Evolutionary conservation across 2,329 filamentous ascomycete species (phyloP).

Genomic region (Hymenoscyphus fraxineus): DNA sequence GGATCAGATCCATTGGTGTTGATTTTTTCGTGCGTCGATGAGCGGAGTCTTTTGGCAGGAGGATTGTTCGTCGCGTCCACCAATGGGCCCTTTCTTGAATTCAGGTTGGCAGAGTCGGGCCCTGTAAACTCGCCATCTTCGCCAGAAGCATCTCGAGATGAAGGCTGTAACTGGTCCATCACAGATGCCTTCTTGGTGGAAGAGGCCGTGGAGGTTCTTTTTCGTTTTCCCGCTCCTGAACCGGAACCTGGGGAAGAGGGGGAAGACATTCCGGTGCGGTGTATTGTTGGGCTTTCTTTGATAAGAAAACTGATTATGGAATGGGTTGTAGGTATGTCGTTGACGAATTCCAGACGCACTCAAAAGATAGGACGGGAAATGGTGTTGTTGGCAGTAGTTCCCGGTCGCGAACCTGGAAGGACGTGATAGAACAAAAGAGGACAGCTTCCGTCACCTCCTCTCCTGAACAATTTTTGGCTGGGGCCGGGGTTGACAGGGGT

Average conservation of each 20-base stretch:
- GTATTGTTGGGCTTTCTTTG: background rate
- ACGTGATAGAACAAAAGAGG: background rate
- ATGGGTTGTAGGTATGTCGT: background rate
- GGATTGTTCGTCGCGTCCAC: slow-evolving; percentile 42
- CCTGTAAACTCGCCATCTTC: slow-evolving; percentile 77
- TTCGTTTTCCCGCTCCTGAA: slow-evolving; percentile 64
- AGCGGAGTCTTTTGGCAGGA: slow-evolving; percentile 71
- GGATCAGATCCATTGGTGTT: slow-evolving; percentile 43
- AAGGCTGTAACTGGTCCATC: slow-evolving; percentile 60
- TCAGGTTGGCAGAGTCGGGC: slow-evolving; percentile 51
- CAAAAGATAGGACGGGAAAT: background rate
- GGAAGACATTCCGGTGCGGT: slow-evolving; percentile 33
- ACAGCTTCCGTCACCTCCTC: slow-evolving; percentile 1
- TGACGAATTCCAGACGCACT: background rate
- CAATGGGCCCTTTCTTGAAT: slow-evolving; percentile 55
- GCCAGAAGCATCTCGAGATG: slow-evolving; percentile 76
- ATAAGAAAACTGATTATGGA: background rate
- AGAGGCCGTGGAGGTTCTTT: slow-evolving; percentile 59
- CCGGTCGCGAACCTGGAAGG: background rate
- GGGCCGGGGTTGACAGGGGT: background rate
- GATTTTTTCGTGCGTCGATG: slow-evolving; percentile 31
- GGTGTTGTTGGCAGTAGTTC: background rate
- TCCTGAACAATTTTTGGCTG: background rate
- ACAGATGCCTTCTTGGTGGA: slow-evolving; percentile 46
- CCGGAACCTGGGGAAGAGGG: slow-evolving; percentile 32